Percentiles rank a stretch among this genome's conserved stretches.
Conservation (phyloP, 768 basidiomycete species). For the Grammothele lineata region DNA sequence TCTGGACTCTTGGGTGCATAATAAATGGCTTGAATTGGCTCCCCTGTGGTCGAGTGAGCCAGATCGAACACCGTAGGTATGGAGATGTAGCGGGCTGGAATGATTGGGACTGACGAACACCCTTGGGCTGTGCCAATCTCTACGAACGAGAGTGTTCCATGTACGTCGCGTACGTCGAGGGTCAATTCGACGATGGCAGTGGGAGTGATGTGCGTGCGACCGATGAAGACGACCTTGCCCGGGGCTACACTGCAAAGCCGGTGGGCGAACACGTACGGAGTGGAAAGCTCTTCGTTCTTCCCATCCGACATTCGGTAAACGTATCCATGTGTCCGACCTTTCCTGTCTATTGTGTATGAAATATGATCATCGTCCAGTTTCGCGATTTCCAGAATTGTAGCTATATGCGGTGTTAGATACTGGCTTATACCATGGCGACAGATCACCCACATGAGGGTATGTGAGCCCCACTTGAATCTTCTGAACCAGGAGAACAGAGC, state of each 20-base stretch:
- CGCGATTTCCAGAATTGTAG: no score
- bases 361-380: not conserved
- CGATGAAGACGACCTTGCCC: constrained; percentile 34
- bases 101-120: constrained; percentile 18
- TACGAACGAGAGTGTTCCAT: constrained; percentile 14
- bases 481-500: no score
- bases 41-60: constrained; percentile 19
- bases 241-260: constrained; percentile 30
- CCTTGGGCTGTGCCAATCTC: constrained; percentile 28
- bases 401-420: no score
- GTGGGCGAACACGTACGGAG: constrained; percentile 35
- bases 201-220: constrained; percentile 32
- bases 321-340: not conserved
- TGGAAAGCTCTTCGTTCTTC: constrained; percentile 24
- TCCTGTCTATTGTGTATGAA: not conserved
- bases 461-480: no score
- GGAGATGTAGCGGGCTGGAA: constrained; percentile 1
- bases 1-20: constrained; percentile 60
- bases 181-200: constrained; percentile 11
- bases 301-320: constrained; percentile 27
- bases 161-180: no score
- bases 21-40: constrained; percentile 52
- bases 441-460: no score
- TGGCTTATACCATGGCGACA: no score
- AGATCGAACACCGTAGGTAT: not conserved